Conservation (phyloP, 108 stramenopile genomes). For the Fistulifera pelliculosa region DNA sequence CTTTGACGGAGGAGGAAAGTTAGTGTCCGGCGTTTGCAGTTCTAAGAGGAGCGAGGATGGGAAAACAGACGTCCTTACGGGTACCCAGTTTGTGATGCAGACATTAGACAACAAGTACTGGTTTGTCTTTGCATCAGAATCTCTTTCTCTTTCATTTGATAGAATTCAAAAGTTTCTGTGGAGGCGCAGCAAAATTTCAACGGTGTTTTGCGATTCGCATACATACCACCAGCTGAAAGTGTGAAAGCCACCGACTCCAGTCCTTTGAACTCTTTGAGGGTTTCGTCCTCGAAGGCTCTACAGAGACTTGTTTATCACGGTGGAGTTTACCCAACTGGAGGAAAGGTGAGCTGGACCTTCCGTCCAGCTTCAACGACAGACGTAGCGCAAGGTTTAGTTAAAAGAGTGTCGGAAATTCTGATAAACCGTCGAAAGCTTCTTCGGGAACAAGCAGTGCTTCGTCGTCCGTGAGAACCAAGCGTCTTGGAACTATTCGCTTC, state of each 20-base stretch:
- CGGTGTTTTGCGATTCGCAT: conserved; percentile 63
- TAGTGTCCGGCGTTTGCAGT: too few species aligned
- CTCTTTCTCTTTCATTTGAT: conserved; percentile 51
- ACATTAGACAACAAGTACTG: conserved; percentile 56
- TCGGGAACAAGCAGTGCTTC: conserved; percentile 1
- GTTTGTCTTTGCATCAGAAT: conserved; percentile 77
- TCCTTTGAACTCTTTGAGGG: conserved; percentile 12
- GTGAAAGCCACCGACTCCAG: conserved; percentile 5
- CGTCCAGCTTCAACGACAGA: conserved; percentile 9
- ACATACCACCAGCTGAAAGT: conserved; percentile 37
- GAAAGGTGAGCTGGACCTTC: conserved; percentile 55
- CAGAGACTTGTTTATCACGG: conserved; percentile 74
- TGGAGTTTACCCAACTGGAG: conserved; percentile 58
- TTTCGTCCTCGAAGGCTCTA: conserved; percentile 52
- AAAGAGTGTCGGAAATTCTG: neutral
- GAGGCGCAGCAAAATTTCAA: conserved; percentile 28
- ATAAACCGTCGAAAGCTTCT: neutral
- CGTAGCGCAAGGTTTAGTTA: neutral
- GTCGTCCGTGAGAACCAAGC: neutral
- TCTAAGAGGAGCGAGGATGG: too few species aligned
- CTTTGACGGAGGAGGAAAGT: too few species aligned
- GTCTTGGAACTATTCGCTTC: conserved; percentile 51
- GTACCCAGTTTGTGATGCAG: conserved; percentile 67
- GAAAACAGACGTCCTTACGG: conserved; percentile 6
- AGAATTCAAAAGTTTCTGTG: conserved; percentile 26